These are phyloP conservation scores for Myotisia sp. DNA, from an alignment of 2,329 filamentous ascomycete species.

Conservation along the genomic window DNA sequence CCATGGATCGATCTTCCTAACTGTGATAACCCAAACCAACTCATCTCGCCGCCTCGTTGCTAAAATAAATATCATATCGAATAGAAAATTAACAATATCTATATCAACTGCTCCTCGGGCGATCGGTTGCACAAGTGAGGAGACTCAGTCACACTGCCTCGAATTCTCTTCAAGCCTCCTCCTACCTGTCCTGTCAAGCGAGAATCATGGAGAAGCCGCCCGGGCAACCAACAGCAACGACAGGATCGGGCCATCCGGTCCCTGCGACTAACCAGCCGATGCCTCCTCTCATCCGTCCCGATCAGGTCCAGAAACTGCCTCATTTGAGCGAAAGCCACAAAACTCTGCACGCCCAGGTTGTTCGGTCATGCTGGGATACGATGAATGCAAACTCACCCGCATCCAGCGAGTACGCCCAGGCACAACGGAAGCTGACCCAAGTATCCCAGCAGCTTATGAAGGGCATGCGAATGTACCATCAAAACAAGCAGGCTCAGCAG, in stretches of 20 bases:
- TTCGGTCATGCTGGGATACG: constrained; percentile 41
- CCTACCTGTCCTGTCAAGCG: too few relatives aligned
- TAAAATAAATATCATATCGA: too few relatives aligned
- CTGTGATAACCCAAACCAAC: too few relatives aligned
- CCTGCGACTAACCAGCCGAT: constrained; percentile 23
- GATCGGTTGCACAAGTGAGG: too few relatives aligned
- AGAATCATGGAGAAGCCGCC: constrained; percentile 10
- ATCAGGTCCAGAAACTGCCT: constrained; percentile 40
- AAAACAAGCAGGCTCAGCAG: constrained; percentile 17
- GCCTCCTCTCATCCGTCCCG: constrained; percentile 36
- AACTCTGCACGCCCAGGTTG: constrained; percentile 39
- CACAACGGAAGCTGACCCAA: constrained; percentile 37
- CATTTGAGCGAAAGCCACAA: constrained; percentile 42
- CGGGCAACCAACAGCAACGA: constrained; percentile 12
- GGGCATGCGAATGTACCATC: constrained; percentile 34
- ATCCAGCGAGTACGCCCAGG: constrained; percentile 36
- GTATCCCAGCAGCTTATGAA: constrained; percentile 40
- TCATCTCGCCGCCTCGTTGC: too few relatives aligned
- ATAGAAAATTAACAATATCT: too few relatives aligned
- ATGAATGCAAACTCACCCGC: constrained; percentile 36
- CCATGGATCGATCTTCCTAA: too few relatives aligned
- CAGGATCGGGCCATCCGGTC: constrained; percentile 16
- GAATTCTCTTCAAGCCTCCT: too few relatives aligned
- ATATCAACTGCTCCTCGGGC: too few relatives aligned
- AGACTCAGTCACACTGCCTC: too few relatives aligned